These are phyloP conservation scores for Cercospora sp. DNA, from an alignment of 2,329 filamentous ascomycete species.

Conservation along the genomic window DNA sequence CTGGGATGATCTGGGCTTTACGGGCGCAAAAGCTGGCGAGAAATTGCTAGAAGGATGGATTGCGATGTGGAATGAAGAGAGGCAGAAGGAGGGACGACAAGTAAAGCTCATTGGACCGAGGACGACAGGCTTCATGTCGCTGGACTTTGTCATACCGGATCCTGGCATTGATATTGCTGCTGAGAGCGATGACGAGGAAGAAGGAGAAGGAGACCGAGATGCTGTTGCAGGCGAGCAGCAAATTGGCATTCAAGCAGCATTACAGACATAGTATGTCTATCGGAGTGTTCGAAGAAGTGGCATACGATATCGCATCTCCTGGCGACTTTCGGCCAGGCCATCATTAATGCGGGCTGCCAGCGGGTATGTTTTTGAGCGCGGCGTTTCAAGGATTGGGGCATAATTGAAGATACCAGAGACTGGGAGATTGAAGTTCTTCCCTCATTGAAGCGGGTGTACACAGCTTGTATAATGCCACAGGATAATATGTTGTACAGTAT, in stretches of 20 bases:
- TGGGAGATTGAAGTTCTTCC: background rate
- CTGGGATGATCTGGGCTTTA: slow-evolving; percentile 86
- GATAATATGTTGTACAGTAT: slow-evolving; percentile 1
- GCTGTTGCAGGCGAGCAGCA: background rate
- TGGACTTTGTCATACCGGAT: slow-evolving; percentile 80
- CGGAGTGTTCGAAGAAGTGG: background rate
- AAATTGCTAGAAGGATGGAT: slow-evolving; percentile 75
- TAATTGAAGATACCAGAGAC: slow-evolving; percentile 1
- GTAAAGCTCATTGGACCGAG: slow-evolving; percentile 77
- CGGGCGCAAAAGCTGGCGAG: slow-evolving; percentile 71
- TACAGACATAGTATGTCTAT: slow-evolving; percentile 14
- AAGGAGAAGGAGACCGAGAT: slow-evolving; percentile 24
- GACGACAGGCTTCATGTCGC: slow-evolving; percentile 82
- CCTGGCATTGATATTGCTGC: slow-evolving; percentile 60
- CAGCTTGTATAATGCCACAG: slow-evolving; percentile 1
- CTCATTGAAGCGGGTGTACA: background rate
- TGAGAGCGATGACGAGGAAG: slow-evolving; percentile 28
- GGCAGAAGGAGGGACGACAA: slow-evolving; percentile 57
- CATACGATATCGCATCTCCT: slow-evolving; percentile 6
- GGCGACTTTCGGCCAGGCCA: background rate
- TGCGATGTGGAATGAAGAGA: slow-evolving; percentile 77
- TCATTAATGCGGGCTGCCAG: background rate
- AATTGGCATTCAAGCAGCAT: background rate
- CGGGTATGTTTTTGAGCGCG: background rate
- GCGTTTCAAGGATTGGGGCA: background rate